A percentile compares a stretch with the other conserved stretches of the same genome.
phyloP scores from a whole-genome alignment of 108 stramenopile genomes.

The Discostella stelligeroides region DNA sequence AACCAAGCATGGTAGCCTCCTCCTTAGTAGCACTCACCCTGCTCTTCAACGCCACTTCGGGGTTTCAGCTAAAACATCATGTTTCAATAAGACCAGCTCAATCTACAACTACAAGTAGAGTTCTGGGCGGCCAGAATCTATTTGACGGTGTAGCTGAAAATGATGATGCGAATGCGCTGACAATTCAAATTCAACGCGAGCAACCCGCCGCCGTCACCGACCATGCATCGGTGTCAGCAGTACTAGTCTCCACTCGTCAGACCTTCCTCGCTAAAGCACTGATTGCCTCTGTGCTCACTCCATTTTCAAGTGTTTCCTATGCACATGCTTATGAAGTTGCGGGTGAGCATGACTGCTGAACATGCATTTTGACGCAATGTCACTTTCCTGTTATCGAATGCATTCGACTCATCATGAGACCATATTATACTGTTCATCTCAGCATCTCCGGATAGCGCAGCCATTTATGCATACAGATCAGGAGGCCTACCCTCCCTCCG shows the following conservation, averaged over 20 bases:
- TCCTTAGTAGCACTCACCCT: background rate
- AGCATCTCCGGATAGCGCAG: constrained; percentile 6
- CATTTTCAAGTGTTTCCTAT: background rate
- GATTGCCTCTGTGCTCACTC: background rate
- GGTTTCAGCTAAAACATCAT: background rate
- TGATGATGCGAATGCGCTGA: background rate
- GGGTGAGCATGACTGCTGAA: background rate
- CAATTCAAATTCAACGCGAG: background rate
- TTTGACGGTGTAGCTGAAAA: background rate
- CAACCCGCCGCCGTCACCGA: no score
- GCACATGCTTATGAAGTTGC: constrained; percentile 8
- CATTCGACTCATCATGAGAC: no score
- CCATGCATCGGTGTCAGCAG: no score
- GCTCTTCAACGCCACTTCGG: background rate
- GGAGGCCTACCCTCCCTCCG: constrained; percentile 30
- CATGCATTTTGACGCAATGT: background rate
- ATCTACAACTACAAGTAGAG: background rate
- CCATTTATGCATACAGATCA: constrained; percentile 29
- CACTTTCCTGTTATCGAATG: background rate
- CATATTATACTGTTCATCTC: background rate
- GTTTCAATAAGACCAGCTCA: background rate
- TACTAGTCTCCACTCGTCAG: constrained; percentile 4
- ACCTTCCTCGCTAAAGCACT: constrained; percentile 9
- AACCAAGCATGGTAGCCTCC: background rate
- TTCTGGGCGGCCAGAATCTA: no score